Base-by-base conservation (phyloP, 306 rosid genomes). In the Betula pendula region DNA sequence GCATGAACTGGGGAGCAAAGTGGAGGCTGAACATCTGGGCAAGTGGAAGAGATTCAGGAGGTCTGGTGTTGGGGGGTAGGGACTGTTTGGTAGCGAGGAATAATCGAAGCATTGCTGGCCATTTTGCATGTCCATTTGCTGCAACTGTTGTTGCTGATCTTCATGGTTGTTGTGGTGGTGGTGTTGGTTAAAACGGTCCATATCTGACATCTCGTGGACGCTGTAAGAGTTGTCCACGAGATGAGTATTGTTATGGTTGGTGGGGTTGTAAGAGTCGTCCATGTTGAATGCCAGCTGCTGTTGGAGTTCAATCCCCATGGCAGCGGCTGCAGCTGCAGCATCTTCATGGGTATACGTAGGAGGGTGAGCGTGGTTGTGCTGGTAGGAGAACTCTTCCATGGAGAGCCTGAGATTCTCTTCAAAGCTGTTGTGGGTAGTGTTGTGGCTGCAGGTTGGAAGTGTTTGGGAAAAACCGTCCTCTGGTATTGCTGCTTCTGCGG, bases 31-130 rank as follows among this genome's bases (percentile, higher is more conserved):
- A 79, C 88, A 87, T 87, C 75, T 68, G 5, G 96, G 92, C 25
- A 88, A 72, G 84, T 82, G 88, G 81, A 95, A 87, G 71, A 90
- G 91, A 84, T 88, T 89, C 47, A 95, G 87, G 33, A 92, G 88
- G 85, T 94, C 94, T 0, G 92, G 85, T 67, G 96, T 68, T 29
- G 85, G 81, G 33, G 62, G 31, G 62, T 55, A 55, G 2, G 62
- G 62, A 4, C 63, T 56, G 63, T 56, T 83, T 24, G 81, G 75
- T 24, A 73, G 70, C 48, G 77, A 72, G 48, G 85, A 70, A 2
- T 80, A 69, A 49, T 75, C 81, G 74, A 52, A 83, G 71, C 79
- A 72, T 73, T 85, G 89, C 74, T 66, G 72, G 48, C 78, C 68
- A 38, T 80, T 78, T 38, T 77, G 88, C 11, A 75, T 58, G 68